Percentiles rank a stretch among this genome's conserved stretches.
Conservation (phyloP, 148 eudicot species). For the Persicaria maculosa region DNA sequence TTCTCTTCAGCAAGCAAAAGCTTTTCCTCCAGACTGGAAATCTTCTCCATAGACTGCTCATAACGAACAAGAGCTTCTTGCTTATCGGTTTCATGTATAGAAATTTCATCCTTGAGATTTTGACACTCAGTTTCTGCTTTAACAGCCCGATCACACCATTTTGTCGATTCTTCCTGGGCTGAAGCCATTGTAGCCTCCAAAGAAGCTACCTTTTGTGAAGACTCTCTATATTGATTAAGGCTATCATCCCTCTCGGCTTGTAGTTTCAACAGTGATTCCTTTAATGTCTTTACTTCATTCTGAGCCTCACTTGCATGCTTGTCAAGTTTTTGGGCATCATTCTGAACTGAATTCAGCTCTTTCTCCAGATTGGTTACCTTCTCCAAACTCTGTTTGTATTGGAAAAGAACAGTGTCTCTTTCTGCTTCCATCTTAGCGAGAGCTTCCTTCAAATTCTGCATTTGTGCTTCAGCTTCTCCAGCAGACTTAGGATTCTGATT, state of each 20-base stretch:
- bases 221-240: conserved; percentile 33
- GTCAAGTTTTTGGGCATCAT: conserved; percentile 36
- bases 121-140: conserved; percentile 46
- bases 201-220: conserved; percentile 38
- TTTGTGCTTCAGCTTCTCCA: conserved; percentile 48
- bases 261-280: conserved; percentile 43
- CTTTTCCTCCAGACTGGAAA: conserved; percentile 45
- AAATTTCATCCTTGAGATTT: conserved; percentile 40
- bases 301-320: conserved; percentile 46
- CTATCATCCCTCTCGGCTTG: conserved; percentile 57
- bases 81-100: conserved; percentile 44
- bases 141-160: conserved; percentile 30
- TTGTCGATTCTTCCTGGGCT: conserved; percentile 37
- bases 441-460: conserved; percentile 44
- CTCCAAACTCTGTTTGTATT: conserved; percentile 45
- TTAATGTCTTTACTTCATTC: conserved; percentile 50
- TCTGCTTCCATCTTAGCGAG: conserved; percentile 48
- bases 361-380: conserved; percentile 52
- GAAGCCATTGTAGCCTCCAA: conserved; percentile 39
- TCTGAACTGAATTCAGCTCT: conserved; percentile 43
- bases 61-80: conserved; percentile 37
- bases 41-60: conserved; percentile 43
- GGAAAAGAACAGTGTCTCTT: conserved; percentile 43
- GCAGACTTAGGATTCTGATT: conserved; percentile 27
- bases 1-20: conserved; percentile 40